These are phyloP conservation scores for Wakefieldia striispora DNA, from an alignment of 768 basidiomycete species.

Conservation along the genomic window DNA sequence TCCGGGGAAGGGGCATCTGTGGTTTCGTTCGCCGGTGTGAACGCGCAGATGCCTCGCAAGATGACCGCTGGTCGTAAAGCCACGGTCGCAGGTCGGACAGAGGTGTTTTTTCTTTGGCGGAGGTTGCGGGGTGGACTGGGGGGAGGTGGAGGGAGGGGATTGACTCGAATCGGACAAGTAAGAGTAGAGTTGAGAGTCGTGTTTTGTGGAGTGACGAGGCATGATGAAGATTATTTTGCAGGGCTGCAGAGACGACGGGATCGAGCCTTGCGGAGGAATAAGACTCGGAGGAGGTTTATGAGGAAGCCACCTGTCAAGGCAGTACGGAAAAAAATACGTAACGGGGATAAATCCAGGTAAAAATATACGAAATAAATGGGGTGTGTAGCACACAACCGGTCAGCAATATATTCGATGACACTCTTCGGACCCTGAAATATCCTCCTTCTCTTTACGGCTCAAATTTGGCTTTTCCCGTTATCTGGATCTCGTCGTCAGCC, in stretches of 20 bases:
- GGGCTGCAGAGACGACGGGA: conserved; percentile 29
- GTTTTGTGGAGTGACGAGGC: conserved; percentile 32
- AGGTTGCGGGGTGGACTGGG: not conserved
- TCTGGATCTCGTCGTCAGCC: conserved; percentile 31
- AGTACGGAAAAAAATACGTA: conserved; percentile 37
- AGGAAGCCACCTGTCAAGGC: conserved; percentile 35
- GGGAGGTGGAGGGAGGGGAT: conserved; percentile 14
- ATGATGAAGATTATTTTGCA: conserved; percentile 21
- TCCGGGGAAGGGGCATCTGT: conserved; percentile 93
- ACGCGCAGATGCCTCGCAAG: conserved; percentile 85
- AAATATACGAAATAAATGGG: conserved; percentile 30
- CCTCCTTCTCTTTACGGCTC: conserved; percentile 25
- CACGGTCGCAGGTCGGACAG: conserved; percentile 70
- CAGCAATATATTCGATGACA: conserved; percentile 30
- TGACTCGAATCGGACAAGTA: conserved; percentile 29
- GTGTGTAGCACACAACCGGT: conserved; percentile 8
- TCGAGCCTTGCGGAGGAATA: conserved; percentile 25
- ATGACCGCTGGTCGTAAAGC: conserved; percentile 88
- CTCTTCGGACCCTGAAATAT: conserved; percentile 34
- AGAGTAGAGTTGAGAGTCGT: conserved; percentile 21
- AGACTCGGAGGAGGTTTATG: conserved; percentile 31
- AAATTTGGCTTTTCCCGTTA: conserved; percentile 35
- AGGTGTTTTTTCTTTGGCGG: conserved; percentile 45
- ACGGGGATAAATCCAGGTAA: conserved; percentile 12
- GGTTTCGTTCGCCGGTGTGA: conserved; percentile 90